Evolutionary conservation across 805 yeast genomes (phyloP), one percentile per base, ranked within the genome.

Genomic region (Ogataea trehalophila): DNA sequence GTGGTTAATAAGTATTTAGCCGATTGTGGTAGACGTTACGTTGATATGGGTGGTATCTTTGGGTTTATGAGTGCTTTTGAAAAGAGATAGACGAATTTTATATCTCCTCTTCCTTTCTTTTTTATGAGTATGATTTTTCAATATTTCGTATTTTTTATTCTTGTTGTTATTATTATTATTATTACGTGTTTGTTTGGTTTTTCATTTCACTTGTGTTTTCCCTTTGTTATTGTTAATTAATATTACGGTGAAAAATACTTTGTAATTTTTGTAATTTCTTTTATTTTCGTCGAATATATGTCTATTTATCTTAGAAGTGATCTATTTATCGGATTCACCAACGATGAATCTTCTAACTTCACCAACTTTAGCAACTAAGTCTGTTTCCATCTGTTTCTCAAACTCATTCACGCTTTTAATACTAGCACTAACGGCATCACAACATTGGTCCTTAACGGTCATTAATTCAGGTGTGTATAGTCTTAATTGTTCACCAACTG

Each of bases 11-110:
- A 81, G 65, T 92, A 91, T 58, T 67, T 92, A 55, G 73, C 73
- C 44, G 86, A 86, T 52, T 86, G 92, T 68, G 97, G 96, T 5
- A 82, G 97, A 55, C 75, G 97, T 43, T 90, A 81, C 65, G 97
- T 91, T 43, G 87, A 88, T 62, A 82, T 92, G 87, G 81, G 82
- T 8, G 70, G 79, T 20, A 82, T 91, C n/a, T 91, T 91, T 65
- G 62, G 65, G 20, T 60, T 58, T 33, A 54, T 60, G 57, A 50
- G 44, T 42, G 58, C 51, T 18, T 55, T 55, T 41, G 49, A 51
- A 38, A 53, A 43, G 33, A 49, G 43, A 18, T 47, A 42, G 18
- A 11, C 20, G n/a, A 35, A 16, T 35, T 20, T 16, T 16, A n/a
- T 17, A 22, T 35, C 9, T 8, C 8, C 18, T 9, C 20, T 42